Evolutionary conservation across 768 basidiomycete species (phyloP).

Genomic region (Leccinum boreale): DNA sequence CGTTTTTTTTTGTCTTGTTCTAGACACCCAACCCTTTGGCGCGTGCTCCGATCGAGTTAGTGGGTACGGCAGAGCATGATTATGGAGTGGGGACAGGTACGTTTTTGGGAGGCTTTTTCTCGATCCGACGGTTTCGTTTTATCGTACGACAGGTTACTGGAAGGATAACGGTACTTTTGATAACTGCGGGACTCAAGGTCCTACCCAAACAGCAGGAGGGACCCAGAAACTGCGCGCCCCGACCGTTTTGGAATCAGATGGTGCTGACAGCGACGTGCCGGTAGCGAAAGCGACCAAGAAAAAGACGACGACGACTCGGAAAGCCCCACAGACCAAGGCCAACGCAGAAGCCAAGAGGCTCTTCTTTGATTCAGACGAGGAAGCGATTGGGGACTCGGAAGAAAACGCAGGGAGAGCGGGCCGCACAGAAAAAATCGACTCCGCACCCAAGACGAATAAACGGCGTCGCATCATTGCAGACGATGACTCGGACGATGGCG

Average conservation of each 20-base stretch:
- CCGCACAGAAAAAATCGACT: constrained; percentile 2
- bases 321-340: constrained; percentile 30
- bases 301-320: constrained; percentile 16
- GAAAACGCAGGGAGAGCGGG: not conserved
- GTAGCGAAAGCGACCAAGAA: constrained; percentile 11
- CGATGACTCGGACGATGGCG: constrained; percentile 71
- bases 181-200: constrained; percentile 12
- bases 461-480: constrained; percentile 43
- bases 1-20: not conserved
- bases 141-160: constrained; percentile 50
- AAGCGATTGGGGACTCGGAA: constrained; percentile 13
- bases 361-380: constrained; percentile 53
- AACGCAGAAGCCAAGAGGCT: constrained; percentile 33
- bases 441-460: constrained; percentile 16
- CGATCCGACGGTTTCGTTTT: not conserved
- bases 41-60: constrained; percentile 47
- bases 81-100: constrained; percentile 52
- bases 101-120: not conserved
- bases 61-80: constrained; percentile 49
- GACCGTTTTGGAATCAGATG: constrained; percentile 42
- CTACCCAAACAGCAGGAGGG: constrained; percentile 15
- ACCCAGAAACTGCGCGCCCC: constrained; percentile 24
- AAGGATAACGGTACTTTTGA: constrained; percentile 34
- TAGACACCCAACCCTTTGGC: constrained; percentile 29
- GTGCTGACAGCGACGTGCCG: constrained; percentile 26